Base-by-base conservation (phyloP, 176 grass and related monocot species). In the Areca catechu region DNA sequence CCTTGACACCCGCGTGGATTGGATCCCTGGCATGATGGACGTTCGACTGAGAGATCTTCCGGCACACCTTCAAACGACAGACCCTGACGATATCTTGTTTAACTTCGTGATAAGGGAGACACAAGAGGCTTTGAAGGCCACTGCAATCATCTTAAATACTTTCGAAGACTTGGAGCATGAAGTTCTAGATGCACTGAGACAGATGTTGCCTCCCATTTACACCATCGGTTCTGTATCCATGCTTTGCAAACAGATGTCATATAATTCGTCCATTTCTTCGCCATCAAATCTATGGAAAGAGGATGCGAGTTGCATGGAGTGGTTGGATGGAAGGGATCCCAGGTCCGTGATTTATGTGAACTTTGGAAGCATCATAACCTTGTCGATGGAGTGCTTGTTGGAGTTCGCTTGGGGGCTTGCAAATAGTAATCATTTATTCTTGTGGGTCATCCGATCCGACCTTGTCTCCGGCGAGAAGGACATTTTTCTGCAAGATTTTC, bases 121-220 rank as follows among this genome's bases (percentile, higher is more conserved):
- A 57, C 47, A 30, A 0, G 23, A 28, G 16, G 69, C 73, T 21
- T 47, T 10, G 48, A 49, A 15, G 12, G 56, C 77, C 16, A 19
- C 7, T 12, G 83, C 73, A 30, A 65, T 81, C 50, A 20, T 86
- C 28, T 3, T 86, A 52, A 86, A 86, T 56, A 81, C 83, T 5
- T 61, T 86, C 30, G 9, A 74, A 56, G 68, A 74, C 23, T 20
- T 81, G 24, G 77, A 86, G 69, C 63, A 53, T 9, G 67, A 76
- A 14, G 78, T 82, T 0, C 22, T 75, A 16, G 65, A 78, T 57
- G 78, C 70, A 1, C 66, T 86, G 54, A 0, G 9, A 37, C 30
- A 0, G 30, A 37, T 37, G 53, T 49, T 3, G 17, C 50, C 34
- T 37, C 60, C 76, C 34, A 12, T 43, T 43, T 43, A 43, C 9